Evolutionary conservation across 2,329 filamentous ascomycete genomes (phyloP), one percentile per base, ranked within the genome.

Genomic region (Pseudogymnoascus sp.): DNA sequence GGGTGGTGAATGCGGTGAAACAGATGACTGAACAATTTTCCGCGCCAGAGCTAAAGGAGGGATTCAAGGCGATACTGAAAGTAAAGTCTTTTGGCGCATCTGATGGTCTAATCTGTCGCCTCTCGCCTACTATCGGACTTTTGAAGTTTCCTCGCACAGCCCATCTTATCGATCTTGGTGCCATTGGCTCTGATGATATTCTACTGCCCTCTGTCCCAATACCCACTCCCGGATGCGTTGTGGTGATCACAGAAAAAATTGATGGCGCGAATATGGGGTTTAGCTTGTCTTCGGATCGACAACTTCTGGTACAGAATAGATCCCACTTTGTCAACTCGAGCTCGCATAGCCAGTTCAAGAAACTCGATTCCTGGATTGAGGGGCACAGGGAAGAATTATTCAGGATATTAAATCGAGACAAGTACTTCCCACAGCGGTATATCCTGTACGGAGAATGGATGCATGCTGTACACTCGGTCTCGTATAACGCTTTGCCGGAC

Each of bases 241-340:
- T 61, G 10, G 18, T 60, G 15, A 37, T 64, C 12, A 60, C 60
- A 7, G 63, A 64, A 23, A 64, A 64, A 41, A n/a, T 64, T 10
- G 63, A 64, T 13, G 63, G 63, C 5, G 63, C 63, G 21, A 64
- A 64, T 26, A 23, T 64, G 8, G 63, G 60, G 4, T 62, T 64
- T 38, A 62, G 62, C 8, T 37, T 64, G 5, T 60, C 52, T 9
- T 15, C 59, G 30, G 57, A 18, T 15, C 37, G 61, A 3, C 35
- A 58, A 28, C 13, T 64, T 6, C 12, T 58, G 23, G 61, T 64
- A 9, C 63, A 64, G 34, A 64, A 64, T 34, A 58, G 63, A 5
- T 61, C 58, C 13, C 63, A 64, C 19, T 64, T 63, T 23, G 58
- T 64, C 28, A 38, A 28, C 28, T 57, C 63, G 5, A 19, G 26